Percentiles rank a stretch among this genome's conserved stretches.
These are phyloP conservation scores for Hypoxylon fuscum DNA, from an alignment of 495 filamentous ascomycete genomes.

Conservation along the genomic window DNA sequence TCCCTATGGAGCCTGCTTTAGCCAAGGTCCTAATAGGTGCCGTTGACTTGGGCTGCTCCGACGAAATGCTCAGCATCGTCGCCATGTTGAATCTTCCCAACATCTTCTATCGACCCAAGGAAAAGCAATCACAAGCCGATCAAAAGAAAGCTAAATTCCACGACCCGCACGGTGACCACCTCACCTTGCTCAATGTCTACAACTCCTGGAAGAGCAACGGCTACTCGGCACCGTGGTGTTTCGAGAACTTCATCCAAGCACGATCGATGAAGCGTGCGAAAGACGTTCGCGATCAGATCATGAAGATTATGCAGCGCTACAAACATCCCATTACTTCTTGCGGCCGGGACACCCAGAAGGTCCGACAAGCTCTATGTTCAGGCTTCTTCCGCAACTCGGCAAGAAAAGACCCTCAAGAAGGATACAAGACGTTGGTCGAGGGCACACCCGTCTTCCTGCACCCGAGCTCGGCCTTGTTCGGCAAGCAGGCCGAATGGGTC, in stretches of 20 bases:
- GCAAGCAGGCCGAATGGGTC: constrained; percentile 94
- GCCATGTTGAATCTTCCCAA: constrained; percentile 89
- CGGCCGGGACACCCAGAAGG: constrained; percentile 83
- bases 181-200: constrained; percentile 96
- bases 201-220: constrained; percentile 89
- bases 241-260: constrained; percentile 97
- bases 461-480: constrained; percentile 88
- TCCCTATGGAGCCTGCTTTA: constrained; percentile 87
- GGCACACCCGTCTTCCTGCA: constrained; percentile 95
- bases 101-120: constrained; percentile 94
- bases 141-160: constrained; percentile 98
- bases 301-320: constrained; percentile 92
- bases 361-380: constrained; percentile 89
- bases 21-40: constrained; percentile 91
- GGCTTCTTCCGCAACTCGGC: constrained; percentile 97
- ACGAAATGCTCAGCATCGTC: constrained; percentile 93
- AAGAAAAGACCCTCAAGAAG: constrained; percentile 93
- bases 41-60: constrained; percentile 86
- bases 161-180: constrained; percentile 91
- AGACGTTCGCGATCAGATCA: constrained; percentile 90
- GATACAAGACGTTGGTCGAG: constrained; percentile 96
- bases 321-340: constrained; percentile 82
- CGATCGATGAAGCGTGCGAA: constrained; percentile 85
- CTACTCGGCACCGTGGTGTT: constrained; percentile 90
- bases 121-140: constrained; percentile 94